Percentiles rank a stretch among this genome's conserved stretches.
Evolutionary conservation across 2,329 filamentous ascomycete genomes (phyloP).

Genomic region (Juglanconis sp.): DNA sequence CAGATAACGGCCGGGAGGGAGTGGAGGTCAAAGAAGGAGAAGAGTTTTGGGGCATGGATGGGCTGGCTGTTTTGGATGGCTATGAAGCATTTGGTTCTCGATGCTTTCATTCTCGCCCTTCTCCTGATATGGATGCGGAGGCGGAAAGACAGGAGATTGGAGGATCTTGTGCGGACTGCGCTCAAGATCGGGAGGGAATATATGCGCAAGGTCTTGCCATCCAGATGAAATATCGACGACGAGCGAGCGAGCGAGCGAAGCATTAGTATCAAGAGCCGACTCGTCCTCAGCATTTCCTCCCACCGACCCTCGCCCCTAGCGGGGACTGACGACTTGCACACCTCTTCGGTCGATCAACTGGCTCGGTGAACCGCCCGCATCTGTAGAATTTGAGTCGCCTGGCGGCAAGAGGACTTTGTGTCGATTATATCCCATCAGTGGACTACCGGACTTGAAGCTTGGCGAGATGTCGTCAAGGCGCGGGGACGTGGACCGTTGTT

Average conservation of each 20-base stretch:
- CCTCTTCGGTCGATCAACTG: too few relatives aligned
- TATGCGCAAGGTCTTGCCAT: conserved; percentile 54
- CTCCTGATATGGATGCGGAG: conserved; percentile 70
- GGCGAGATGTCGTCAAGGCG: too few relatives aligned
- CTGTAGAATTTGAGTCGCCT: too few relatives aligned
- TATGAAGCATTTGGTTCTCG: conserved; percentile 70
- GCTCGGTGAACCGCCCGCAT: too few relatives aligned
- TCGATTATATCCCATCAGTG: too few relatives aligned
- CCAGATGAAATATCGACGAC: conserved; percentile 40
- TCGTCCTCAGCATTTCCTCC: neutral
- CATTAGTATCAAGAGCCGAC: neutral
- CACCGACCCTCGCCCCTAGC: neutral
- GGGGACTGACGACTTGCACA: too few relatives aligned
- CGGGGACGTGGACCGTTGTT: too few relatives aligned
- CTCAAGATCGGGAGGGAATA: conserved; percentile 58
- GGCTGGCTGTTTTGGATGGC: conserved; percentile 67
- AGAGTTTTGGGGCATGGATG: conserved; percentile 66
- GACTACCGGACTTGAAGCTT: too few relatives aligned
- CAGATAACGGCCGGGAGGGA: conserved; percentile 78
- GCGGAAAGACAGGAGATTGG: conserved; percentile 67
- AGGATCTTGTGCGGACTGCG: conserved; percentile 68
- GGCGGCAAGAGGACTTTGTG: too few relatives aligned
- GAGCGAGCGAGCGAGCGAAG: neutral
- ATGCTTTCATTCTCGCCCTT: conserved; percentile 63
- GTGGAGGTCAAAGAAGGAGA: conserved; percentile 63